Percentiles rank a stretch among this genome's conserved stretches.
These are phyloP conservation scores for Musa balbisiana DNA, from an alignment of 202 grass and related monocot species.

Conservation along the genomic window DNA sequence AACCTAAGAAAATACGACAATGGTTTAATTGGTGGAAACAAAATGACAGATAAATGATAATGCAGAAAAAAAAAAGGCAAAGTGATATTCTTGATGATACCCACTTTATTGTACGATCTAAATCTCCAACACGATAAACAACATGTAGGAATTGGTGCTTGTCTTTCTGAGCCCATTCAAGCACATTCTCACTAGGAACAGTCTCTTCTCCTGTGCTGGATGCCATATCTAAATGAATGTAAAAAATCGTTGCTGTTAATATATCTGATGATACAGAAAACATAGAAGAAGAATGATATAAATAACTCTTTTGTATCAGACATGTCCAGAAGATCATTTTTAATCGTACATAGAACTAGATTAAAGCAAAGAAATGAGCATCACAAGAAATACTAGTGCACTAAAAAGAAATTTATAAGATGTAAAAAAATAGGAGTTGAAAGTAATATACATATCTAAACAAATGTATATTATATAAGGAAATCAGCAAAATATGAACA, in stretches of 20 bases:
- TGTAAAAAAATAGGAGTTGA: too few relatives aligned
- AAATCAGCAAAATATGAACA: too few relatives aligned
- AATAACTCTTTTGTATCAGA: neutral
- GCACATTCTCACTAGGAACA: conserved; percentile 41
- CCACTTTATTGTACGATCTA: conserved; percentile 83
- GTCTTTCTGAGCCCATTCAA: conserved; percentile 87
- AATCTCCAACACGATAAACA: conserved; percentile 90
- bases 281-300: neutral
- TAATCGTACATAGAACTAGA: too few relatives aligned
- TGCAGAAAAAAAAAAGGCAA: neutral
- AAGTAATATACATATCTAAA: too few relatives aligned
- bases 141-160: conserved; percentile 75
- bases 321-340: too few relatives aligned
- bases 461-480: too few relatives aligned
- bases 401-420: too few relatives aligned
- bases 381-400: too few relatives aligned
- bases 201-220: conserved; percentile 28
- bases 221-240: conserved; percentile 37
- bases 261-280: neutral
- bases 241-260: neutral
- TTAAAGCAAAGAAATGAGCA: too few relatives aligned
- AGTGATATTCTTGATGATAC: neutral
- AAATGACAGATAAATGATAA: neutral
- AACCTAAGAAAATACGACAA: conserved; percentile 36
- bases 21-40: neutral